Evolutionary conservation across 331 rosid species (phyloP).

Genomic region (Malus hybrid): DNA sequence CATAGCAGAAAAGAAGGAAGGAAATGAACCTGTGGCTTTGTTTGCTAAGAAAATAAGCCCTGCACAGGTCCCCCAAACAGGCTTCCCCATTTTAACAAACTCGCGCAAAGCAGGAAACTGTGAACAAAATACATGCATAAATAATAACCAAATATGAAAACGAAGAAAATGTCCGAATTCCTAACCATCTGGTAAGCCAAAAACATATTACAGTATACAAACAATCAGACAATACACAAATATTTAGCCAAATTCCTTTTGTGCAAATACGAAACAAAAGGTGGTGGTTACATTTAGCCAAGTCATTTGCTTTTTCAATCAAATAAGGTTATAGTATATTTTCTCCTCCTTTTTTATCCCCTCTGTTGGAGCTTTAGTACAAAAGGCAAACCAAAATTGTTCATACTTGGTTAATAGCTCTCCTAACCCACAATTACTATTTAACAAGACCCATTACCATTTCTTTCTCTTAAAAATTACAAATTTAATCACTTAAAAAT

Average conservation of each 20-base stretch:
- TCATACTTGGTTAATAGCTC: neutral
- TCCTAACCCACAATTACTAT: neutral
- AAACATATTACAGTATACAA: neutral
- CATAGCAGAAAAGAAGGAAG: neutral
- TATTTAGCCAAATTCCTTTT: neutral
- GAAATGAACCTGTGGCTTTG: constrained; percentile 59
- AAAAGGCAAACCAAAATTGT: neutral
- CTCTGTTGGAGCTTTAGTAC: neutral
- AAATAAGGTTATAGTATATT: neutral
- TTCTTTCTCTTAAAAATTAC: neutral
- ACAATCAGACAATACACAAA: neutral
- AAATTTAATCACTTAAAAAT: neutral
- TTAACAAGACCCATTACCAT: too few relatives aligned
- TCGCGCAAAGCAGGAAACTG: constrained; percentile 90
- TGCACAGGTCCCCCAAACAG: constrained; percentile 99
- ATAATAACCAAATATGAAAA: neutral
- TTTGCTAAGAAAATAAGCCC: constrained; percentile 92
- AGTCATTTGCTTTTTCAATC: neutral
- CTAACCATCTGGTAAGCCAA: neutral
- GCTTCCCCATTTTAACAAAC: constrained; percentile 83
- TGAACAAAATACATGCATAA: neutral
- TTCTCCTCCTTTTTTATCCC: neutral
- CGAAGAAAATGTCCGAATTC: neutral
- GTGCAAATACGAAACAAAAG: neutral
- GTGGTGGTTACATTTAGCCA: neutral